A percentile compares a stretch with the other conserved stretches of the same genome.
Evolutionary conservation across 257 asterid genomes (phyloP).

Genomic region (Solanum okadae): DNA sequence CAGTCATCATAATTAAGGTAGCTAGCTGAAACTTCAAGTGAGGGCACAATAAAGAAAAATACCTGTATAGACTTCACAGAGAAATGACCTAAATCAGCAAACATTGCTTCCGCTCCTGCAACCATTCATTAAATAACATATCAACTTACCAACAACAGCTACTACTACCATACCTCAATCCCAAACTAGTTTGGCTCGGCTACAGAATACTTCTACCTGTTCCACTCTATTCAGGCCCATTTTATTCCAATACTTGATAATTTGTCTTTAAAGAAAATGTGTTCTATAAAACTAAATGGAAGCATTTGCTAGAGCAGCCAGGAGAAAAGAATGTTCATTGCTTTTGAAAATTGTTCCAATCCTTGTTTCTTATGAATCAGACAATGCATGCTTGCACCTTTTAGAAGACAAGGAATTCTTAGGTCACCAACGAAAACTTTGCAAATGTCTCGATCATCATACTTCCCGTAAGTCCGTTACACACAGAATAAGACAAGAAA

Average conservation of each 20-base stretch:
- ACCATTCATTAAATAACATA: not conserved
- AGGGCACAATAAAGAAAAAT: not conserved
- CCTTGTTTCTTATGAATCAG: not conserved
- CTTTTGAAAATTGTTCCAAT: not conserved
- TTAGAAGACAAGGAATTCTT: not conserved
- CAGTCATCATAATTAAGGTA: not conserved
- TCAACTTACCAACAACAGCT: not conserved
- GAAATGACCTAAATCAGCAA: slow-evolving; percentile 97
- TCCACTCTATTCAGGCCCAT: not conserved
- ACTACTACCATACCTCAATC: not conserved
- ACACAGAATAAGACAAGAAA: not conserved
- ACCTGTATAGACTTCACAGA: slow-evolving; percentile 95
- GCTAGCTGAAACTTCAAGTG: not conserved
- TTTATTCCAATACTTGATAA: not conserved
- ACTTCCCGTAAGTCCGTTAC: not conserved
- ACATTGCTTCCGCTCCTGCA: slow-evolving; percentile 99
- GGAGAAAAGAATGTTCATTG: not conserved
- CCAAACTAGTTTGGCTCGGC: not conserved
- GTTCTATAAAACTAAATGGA: not conserved
- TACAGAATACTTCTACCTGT: not conserved
- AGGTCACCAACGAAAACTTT: not conserved
- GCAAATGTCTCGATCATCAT: not conserved
- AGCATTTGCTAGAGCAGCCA: not conserved
- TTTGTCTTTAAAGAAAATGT: not conserved
- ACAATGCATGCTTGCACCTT: not conserved